A percentile compares a stretch with the other conserved stretches of the same genome.
phyloP scores from a whole-genome alignment of 2,329 filamentous ascomycete genomes.

The Fusarium stilboides region DNA sequence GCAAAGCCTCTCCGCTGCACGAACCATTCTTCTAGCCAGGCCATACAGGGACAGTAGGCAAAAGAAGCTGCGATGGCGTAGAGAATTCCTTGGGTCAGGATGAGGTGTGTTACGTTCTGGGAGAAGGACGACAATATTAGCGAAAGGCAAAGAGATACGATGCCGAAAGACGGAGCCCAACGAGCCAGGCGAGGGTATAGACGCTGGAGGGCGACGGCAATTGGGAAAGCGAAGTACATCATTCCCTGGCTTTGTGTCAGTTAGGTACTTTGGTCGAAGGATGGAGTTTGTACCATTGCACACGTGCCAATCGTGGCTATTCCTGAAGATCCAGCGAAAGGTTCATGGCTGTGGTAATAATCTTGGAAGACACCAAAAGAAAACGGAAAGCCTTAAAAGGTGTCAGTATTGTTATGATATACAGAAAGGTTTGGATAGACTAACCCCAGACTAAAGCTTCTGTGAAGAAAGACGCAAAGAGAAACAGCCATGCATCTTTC shows the following conservation, averaged over 20 bases:
- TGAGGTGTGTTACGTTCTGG: constrained; percentile 63
- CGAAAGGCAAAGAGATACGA: neutral
- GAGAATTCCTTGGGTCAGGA: constrained; percentile 72
- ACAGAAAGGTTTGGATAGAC: neutral
- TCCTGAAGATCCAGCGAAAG: constrained; percentile 67
- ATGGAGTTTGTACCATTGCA: constrained; percentile 63
- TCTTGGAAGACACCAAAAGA: constrained; percentile 80
- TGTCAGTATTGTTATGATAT: neutral
- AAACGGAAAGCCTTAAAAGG: constrained; percentile 72
- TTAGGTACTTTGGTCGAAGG: too few relatives aligned
- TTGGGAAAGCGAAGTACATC: constrained; percentile 64
- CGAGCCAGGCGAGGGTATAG: too few relatives aligned
- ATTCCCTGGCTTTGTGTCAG: constrained; percentile 56
- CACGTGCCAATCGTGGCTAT: constrained; percentile 76
- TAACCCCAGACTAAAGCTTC: neutral
- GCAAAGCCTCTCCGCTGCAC: constrained; percentile 70
- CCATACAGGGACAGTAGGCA: constrained; percentile 69
- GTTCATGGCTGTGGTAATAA: constrained; percentile 73
- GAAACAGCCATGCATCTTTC: neutral
- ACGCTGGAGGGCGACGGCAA: too few relatives aligned
- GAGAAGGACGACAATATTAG: constrained; percentile 51
- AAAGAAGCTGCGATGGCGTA: constrained; percentile 72
- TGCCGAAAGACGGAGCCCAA: too few relatives aligned
- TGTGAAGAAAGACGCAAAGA: neutral
- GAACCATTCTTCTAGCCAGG: constrained; percentile 75